Conservation (phyloP, 495 filamentous ascomycete species). For the Thozetella sp. region DNA sequence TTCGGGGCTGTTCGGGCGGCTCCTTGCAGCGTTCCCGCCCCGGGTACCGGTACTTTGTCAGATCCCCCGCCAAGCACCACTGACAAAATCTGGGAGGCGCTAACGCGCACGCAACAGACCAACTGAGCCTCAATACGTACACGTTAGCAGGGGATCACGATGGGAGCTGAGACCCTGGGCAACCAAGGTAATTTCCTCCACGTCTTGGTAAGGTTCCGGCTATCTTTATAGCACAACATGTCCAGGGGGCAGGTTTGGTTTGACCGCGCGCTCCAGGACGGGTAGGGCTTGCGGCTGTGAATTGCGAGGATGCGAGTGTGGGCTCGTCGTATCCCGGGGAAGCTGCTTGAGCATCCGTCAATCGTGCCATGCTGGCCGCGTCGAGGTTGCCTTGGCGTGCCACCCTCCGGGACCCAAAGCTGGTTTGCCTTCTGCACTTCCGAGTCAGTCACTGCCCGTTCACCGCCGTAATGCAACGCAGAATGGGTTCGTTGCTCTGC, state of each 20-base stretch:
- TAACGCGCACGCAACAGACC: slow-evolving; percentile 1
- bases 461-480: slow-evolving; percentile 1
- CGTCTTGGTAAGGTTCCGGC: not conserved
- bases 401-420: too few species aligned
- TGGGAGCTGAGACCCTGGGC: not conserved
- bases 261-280: too few species aligned
- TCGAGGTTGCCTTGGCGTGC: not conserved
- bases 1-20: not conserved
- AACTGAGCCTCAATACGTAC: not conserved
- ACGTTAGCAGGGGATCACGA: not conserved
- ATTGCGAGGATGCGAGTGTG: too few species aligned
- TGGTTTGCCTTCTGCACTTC: not conserved
- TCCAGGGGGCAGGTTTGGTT: too few species aligned
- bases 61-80: not conserved
- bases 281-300: too few species aligned
- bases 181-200: not conserved
- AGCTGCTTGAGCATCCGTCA: too few species aligned
- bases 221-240: not conserved
- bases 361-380: not conserved
- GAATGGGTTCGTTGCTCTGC: not conserved
- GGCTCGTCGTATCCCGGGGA: too few species aligned
- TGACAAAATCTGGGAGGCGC: slow-evolving; percentile 2
- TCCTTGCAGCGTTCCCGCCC: slow-evolving; percentile 2
- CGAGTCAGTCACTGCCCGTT: slow-evolving; percentile 3
- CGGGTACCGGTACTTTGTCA: slow-evolving; percentile 2